phyloP scores from a whole-genome alignment of 441 rosid genomes.

The Lepidium campestre region DNA sequence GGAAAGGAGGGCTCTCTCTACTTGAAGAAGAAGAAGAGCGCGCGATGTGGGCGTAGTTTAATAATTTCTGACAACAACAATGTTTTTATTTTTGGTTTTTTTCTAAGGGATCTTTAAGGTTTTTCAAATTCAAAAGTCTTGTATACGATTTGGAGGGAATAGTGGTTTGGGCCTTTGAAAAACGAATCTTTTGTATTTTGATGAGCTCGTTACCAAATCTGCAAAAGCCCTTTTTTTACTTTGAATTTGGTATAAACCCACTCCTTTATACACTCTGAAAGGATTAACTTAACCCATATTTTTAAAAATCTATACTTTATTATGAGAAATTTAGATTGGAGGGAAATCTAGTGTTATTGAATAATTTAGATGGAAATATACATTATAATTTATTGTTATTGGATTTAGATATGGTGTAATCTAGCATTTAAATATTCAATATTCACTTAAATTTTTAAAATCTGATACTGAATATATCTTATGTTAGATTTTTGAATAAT shows the following conservation, averaged over 20 bases:
- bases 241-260: background rate
- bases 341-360: too few species aligned
- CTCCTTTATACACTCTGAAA: too few species aligned
- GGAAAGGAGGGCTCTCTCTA: background rate
- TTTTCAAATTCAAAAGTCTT: conserved; percentile 26
- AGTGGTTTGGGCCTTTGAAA: conserved; percentile 11
- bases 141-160: conserved; percentile 30
- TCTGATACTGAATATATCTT: too few species aligned
- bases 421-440: too few species aligned
- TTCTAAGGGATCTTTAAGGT: background rate
- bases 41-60: conserved; percentile 22
- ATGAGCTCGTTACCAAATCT: background rate
- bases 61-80: conserved; percentile 18
- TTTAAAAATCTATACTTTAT: too few species aligned
- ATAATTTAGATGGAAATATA: too few species aligned
- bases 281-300: too few species aligned
- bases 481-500: too few species aligned
- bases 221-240: background rate
- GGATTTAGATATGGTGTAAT: too few species aligned
- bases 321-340: too few species aligned
- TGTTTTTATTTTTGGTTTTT: background rate
- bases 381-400: too few species aligned
- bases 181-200: background rate
- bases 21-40: conserved; percentile 22
- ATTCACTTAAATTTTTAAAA: too few species aligned